Percentiles rank a stretch among this genome's conserved stretches.
Conservation (phyloP, 441 rosid species). For the Metrosideros polymorpha region DNA sequence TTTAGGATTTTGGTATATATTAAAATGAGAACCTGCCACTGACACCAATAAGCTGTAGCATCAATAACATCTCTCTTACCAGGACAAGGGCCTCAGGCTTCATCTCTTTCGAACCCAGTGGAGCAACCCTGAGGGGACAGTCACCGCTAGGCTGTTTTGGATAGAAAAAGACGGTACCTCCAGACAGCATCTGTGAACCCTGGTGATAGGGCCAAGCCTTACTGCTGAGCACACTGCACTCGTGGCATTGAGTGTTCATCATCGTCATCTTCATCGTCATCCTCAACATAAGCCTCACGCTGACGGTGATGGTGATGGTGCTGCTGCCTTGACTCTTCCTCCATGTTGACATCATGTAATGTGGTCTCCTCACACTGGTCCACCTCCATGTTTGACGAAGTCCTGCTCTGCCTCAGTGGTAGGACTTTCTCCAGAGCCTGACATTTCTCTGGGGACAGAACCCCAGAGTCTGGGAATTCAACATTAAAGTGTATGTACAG, state of each 20-base stretch:
- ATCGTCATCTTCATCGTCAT: constrained; percentile 27
- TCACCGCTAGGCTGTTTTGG: neutral
- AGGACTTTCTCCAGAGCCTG: constrained; percentile 19
- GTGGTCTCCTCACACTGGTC: constrained; percentile 37
- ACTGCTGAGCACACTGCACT: constrained; percentile 39
- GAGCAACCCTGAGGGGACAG: neutral
- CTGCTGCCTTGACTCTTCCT: constrained; percentile 18
- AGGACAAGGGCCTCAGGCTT: neutral
- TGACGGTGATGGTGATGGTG: constrained; percentile 15
- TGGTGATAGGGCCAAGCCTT: neutral
- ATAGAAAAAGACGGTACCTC: neutral
- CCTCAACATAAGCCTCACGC: constrained; percentile 33
- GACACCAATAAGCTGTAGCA: neutral
- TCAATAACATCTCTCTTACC: neutral
- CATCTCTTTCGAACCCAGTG: neutral
- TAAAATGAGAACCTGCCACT: neutral
- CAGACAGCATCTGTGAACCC: neutral
- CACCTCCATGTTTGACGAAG: constrained; percentile 19
- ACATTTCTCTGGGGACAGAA: constrained; percentile 21
- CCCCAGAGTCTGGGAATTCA: constrained; percentile 21
- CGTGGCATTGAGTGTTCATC: constrained; percentile 20
- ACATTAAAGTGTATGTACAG: constrained; percentile 29
- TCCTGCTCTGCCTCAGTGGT: constrained; percentile 6
- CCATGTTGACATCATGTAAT: constrained; percentile 27
- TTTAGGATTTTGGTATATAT: neutral